Percentiles rank a stretch among this genome's conserved stretches.
phyloP scores from a whole-genome alignment of 495 filamentous ascomycete genomes.

The Daldinia bambusicola region DNA sequence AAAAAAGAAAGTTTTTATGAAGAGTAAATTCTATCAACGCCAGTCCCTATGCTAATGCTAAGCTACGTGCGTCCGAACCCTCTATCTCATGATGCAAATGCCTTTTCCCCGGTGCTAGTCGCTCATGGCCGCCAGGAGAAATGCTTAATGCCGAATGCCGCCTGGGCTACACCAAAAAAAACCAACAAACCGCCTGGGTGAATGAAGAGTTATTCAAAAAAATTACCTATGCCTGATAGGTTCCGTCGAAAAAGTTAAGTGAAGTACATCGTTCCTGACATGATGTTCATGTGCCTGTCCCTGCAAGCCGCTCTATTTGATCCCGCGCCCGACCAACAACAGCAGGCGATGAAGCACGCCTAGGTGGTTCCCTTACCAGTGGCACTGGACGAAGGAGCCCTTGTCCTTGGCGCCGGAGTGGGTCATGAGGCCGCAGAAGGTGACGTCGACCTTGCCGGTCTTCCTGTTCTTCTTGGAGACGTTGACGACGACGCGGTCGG shows the following conservation, averaged over 20 bases:
- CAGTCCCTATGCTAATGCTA: background rate
- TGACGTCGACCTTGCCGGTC: slow-evolving; percentile 18
- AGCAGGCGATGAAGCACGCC: background rate
- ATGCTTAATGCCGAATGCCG: background rate
- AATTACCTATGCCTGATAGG: background rate
- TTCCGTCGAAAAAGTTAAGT: background rate
- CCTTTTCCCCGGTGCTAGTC: background rate
- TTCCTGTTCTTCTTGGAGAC: slow-evolving; percentile 28
- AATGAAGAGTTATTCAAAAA: background rate
- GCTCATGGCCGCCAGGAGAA: background rate
- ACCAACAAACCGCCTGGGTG: background rate
- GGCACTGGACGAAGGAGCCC: slow-evolving; percentile 38
- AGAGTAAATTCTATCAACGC: background rate
- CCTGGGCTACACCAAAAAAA: background rate
- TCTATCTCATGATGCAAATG: background rate
- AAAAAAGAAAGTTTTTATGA: too few relatives aligned
- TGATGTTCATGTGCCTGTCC: background rate
- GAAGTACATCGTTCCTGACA: background rate
- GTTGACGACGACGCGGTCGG: slow-evolving; percentile 44
- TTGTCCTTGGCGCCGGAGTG: slow-evolving; percentile 38
- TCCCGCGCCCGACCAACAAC: background rate
- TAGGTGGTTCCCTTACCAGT: slow-evolving; percentile 13
- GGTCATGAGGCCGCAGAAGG: slow-evolving; percentile 43
- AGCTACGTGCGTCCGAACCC: slow-evolving; percentile 1
- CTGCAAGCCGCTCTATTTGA: background rate